These are phyloP conservation scores for Periconia sp. DNA, from an alignment of 2,329 filamentous ascomycete genomes.

Conservation along the genomic window DNA sequence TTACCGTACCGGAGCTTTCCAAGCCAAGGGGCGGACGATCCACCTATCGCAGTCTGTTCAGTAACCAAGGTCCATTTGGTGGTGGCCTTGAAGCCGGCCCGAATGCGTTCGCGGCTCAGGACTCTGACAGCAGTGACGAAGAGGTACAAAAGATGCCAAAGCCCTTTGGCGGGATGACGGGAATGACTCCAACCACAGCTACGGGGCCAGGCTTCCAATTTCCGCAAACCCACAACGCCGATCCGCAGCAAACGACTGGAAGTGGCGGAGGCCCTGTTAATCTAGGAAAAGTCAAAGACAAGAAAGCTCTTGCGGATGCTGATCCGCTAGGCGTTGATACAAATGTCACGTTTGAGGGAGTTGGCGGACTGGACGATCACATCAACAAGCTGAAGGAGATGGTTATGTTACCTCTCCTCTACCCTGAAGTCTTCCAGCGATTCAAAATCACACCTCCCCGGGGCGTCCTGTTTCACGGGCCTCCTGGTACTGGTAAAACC, in stretches of 20 bases:
- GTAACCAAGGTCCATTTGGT: constrained; percentile 90
- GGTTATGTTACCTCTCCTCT: constrained; percentile 91
- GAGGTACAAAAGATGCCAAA: constrained; percentile 68
- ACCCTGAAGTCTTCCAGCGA: constrained; percentile 88
- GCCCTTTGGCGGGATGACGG: constrained; percentile 61
- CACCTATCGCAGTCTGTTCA: constrained; percentile 76
- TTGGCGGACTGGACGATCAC: constrained; percentile 88
- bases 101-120: constrained; percentile 72
- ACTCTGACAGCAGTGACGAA: constrained; percentile 97
- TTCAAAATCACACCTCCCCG: constrained; percentile 94
- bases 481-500: constrained; percentile 96
- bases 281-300: constrained; percentile 90
- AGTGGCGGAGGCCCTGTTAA: constrained; percentile 71
- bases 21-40: constrained; percentile 60
- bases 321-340: constrained; percentile 92
- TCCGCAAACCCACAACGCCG: constrained; percentile 60
- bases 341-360: constrained; percentile 89
- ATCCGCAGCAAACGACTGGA: constrained; percentile 54
- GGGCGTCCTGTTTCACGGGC: constrained; percentile 94
- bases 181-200: constrained; percentile 62
- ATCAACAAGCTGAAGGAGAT: constrained; percentile 99
- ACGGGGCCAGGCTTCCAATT: constrained; percentile 55
- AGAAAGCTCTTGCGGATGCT: constrained; percentile 86
- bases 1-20: constrained; percentile 68
- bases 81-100: constrained; percentile 79